Base-by-base conservation (phyloP, 352 stramenopile genomes). In the Phytophthora constricta region DNA sequence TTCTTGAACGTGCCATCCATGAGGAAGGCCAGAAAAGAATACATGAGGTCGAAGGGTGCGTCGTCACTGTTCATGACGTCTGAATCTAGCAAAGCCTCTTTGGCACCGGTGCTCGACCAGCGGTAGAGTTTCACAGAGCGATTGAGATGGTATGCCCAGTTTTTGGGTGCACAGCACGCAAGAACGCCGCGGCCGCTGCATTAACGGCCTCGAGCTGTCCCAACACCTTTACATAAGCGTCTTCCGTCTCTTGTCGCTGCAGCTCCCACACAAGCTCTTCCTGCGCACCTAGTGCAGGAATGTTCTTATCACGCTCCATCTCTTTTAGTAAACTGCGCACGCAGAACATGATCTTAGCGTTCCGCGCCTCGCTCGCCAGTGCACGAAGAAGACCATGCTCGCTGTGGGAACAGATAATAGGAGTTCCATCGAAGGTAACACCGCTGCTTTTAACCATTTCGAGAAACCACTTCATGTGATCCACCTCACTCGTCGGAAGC, bases 401-500 rank as follows among this genome's bases (percentile, higher is more conserved):
- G 39, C 76, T 83, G 55, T 89, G 76, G 5, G 77, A 76, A 58
- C 83, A 87, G 42, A 91, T 87, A 1, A 93, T 72, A 0, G 84
- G 83, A 8, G 64, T 79, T 22, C 66, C 74, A 50, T 89, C 75
- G 41, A 92, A 79, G 5, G 62, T 70, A 46, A 78, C 71, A 27
- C 80, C 86, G 5, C 76, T 77, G 33, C 66, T 75, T 59, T 87
- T 88, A 16, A 79, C 68, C 51, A 87, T 64, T 23, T 58, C 56
- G 5, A 95, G 52, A 61, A 95, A 95, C 86, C 86, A 95, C 62
- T 83, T 80, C 66, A 92, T 79, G 53, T 91, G 78, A 27, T 91
- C 84, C 48, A 86, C 78, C 23, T 90, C 81, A 14, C 73, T 84
- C 34, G 73, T 80, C 10, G 84, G 84, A 16, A 95, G 62, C 33